Base-by-base conservation (phyloP, 176 grass and related monocot genomes). In the Lolium rigidum region DNA sequence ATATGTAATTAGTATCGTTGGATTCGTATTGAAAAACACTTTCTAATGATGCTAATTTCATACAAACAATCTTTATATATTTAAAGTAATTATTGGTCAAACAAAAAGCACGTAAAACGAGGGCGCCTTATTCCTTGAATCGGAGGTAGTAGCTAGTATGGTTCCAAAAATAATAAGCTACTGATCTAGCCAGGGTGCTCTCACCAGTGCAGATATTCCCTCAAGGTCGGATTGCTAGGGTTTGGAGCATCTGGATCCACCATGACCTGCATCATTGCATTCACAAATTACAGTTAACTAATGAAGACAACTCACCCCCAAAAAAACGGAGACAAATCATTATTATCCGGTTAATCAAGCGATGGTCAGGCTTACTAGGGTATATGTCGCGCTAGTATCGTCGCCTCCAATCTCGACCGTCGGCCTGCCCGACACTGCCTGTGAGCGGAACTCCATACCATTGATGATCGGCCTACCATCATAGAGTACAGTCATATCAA, bases 241-340 rank as follows among this genome's bases (percentile, higher is more conserved):
- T 86, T 98, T 0, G 95, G 95, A 47, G 95, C 91, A 71, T 98
- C 95, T 24, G 95, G 95, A 86, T 98, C 93, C 65, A 95, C 86
- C 95, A 98, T 94, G 61, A 98, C 66, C 95, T 98, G 58, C 5
- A 63, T n/a, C 62, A 10, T 79, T 12, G 41, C 22, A 88, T 73
- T 21, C 37, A 70, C 48, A 76, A 38, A 39, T 58, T 7, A 77
- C 6, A 10, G 26, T 39, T 54, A 54, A 31, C 25, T 11, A 28
- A 35, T 14, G 25, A 65, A 31, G 2, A 49, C 9, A 84, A 86
- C 24, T 49, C 2, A 31, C 31, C 31, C 31, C 31, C 31, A 2
- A 35, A 35, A 35, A 35, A 35, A 35, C 31, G 31, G 31, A 35
- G 31, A 35, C 31, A 35, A 35, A 35, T 35, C 31, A 35, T 35